Percentiles rank a stretch among this genome's conserved stretches.
These are phyloP conservation scores for Mrakia hoshinonis DNA, from an alignment of 768 basidiomycete genomes.

Conservation along the genomic window DNA sequence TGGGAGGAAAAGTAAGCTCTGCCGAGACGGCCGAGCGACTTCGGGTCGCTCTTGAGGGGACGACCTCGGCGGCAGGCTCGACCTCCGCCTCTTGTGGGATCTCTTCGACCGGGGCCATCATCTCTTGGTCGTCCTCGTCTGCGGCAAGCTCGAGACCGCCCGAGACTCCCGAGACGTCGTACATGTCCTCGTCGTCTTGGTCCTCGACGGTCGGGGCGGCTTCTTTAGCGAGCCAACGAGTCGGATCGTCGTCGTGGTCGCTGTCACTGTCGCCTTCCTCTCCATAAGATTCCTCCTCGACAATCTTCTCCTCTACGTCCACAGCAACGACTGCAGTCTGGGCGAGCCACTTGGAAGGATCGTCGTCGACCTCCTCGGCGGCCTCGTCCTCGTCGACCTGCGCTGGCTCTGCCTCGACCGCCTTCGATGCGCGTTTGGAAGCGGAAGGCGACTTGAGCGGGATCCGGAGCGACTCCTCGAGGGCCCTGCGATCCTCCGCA, in stretches of 20 bases:
- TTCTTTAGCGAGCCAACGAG: not conserved
- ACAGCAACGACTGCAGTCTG: no score
- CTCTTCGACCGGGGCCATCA: not conserved
- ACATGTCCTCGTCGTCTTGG: conserved; percentile 3
- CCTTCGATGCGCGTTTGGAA: not conserved
- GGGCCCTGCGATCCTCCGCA: not conserved
- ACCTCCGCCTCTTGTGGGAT: not conserved
- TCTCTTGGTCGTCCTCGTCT: not conserved
- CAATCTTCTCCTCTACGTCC: not conserved
- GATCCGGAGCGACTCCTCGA: not conserved
- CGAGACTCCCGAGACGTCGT: not conserved
- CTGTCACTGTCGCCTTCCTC: not conserved
- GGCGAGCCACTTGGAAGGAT: no score
- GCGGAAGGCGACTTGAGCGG: not conserved
- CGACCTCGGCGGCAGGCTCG: not conserved
- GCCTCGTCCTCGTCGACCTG: not conserved
- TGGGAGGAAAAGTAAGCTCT: not conserved
- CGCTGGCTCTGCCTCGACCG: not conserved
- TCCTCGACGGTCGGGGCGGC: not conserved
- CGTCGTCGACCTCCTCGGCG: no score
- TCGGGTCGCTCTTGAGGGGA: not conserved
- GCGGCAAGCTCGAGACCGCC: not conserved
- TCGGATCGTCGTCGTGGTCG: not conserved
- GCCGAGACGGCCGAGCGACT: not conserved
- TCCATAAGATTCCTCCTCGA: no score